Evolutionary conservation across 2,329 filamentous ascomycete species (phyloP), one percentile per base, ranked within the genome.

Genomic region (Alternaria sp.): DNA sequence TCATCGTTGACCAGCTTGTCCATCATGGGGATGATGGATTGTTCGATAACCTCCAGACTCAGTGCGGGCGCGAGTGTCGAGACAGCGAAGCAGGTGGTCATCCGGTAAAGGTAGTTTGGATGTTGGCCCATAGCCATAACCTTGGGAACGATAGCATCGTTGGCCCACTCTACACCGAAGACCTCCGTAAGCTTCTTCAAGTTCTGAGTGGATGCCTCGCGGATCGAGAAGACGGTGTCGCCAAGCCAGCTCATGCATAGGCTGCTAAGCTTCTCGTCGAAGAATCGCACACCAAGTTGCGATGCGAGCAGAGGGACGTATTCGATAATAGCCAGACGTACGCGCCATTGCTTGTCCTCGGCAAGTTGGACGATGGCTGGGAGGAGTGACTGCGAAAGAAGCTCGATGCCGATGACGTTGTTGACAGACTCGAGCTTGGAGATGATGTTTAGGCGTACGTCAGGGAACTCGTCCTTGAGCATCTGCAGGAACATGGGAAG

Each of bases 41-140:
- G 90, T 74, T 92, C 89, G 77, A 99, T 96, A 60, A 98, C 94
- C 58, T 93, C 91, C 70, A 98, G 86, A 77, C 91, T 96, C 71
- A 99, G 91, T 53, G 96, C 96, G 31, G 91, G 91, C 29, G 95
- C 91, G 63, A 99, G 88, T 24, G 94, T 99, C 71, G 93, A 94
- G 68, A 99, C 96, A 62, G 95, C 95, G 78, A 99, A 99, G 82
- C 94, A 98, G n/a, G 95, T 99, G 9, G 95, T 99, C 95, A 99
- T 99, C 77, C 95, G 88, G 85, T 99, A 99, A 52, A 99, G 89
- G 78, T 99, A 99, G 82, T 99, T 99, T 61, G 94, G 92, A 78
- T 99, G 95, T 75, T 92, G 91, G 60, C 95, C 95, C 95, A 99
- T 98, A 36, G 91, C 91, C 86, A 97, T 95, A 66, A 99, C 95